A percentile compares a stretch with the other conserved stretches of the same genome.
phyloP scores from a whole-genome alignment of 202 grass and related monocot genomes.

The Dendrocalamus latiflorus region DNA sequence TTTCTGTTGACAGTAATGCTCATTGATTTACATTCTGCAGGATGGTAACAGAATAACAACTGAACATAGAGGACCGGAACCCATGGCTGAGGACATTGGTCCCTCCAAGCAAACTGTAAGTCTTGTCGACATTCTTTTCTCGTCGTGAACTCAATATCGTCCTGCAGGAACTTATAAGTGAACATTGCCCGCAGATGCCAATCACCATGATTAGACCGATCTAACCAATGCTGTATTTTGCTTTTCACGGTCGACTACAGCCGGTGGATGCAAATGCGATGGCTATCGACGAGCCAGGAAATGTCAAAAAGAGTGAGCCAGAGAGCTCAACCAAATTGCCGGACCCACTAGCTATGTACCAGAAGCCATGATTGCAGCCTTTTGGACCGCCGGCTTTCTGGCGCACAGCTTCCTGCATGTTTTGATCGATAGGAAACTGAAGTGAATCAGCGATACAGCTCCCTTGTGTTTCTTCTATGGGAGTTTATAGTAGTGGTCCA shows the following conservation, averaged over 20 bases:
- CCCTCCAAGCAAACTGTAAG: slow-evolving; percentile 41
- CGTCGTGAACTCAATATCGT: not conserved
- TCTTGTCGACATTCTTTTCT: not conserved
- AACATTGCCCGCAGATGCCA: too few species aligned
- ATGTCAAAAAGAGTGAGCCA: slow-evolving; percentile 30
- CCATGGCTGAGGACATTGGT: slow-evolving; percentile 24
- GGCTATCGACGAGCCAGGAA: slow-evolving; percentile 31
- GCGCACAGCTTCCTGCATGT: too few species aligned
- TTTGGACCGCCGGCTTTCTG: too few species aligned
- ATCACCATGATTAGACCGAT: not conserved
- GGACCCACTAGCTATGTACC: slow-evolving; percentile 7
- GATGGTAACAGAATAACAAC: slow-evolving; percentile 23
- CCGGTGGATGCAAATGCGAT: slow-evolving; percentile 24
- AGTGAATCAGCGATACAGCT: too few species aligned
- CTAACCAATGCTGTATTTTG: not conserved
- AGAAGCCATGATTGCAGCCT: too few species aligned
- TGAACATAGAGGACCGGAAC: slow-evolving; percentile 40
- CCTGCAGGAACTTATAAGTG: too few species aligned
- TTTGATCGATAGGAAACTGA: too few species aligned
- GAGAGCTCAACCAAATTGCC: slow-evolving; percentile 36
- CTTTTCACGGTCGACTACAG: not conserved
- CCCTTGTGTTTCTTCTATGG: too few species aligned
- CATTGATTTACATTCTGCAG: too few species aligned
- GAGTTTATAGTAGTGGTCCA: too few species aligned
- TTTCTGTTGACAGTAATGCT: too few species aligned